Base-by-base conservation (phyloP, 2,329 filamentous ascomycete species). In the Aureobasidium subglaciale region DNA sequence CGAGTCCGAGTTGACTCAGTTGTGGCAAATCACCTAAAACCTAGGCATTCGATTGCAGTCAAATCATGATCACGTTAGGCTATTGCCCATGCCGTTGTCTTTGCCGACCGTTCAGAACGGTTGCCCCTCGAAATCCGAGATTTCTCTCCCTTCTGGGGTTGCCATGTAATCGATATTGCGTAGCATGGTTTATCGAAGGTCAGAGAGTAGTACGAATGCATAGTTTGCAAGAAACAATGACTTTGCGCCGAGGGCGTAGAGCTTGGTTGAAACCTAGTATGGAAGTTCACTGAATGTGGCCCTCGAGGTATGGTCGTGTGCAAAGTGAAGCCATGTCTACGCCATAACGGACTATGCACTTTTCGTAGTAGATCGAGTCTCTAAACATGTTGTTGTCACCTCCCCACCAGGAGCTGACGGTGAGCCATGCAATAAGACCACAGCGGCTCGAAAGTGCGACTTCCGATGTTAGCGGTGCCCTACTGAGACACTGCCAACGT, bases 21-120 rank as follows among this genome's bases (percentile, higher is more conserved):
- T 29, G 15, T 22, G 16, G 8, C 34, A 37, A 37, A 38, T 29
- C 34, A 38, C n/a, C 10, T 15, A 38, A 29, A 38, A 38, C 10
- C 46, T 29, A 22, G 46, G 30, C 46, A 50, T 18, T 27, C n/a
- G 34, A 18, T 18, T 10, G 16, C 5, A 37, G 34, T 4, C 18
- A 50, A 38, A 15, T 27, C 48, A 52, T 52, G 48, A 40, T 52
- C 34, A 52, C 48, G 48, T 52, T 52, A 25, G 13, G 35, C 48
- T 52, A 52, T 52, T 52, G 35, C 25, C 25, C 48, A 41, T 22
- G 35, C 35, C 48, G 48, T 52, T 52, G 18, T 27, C n/a, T 24
- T 40, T 52, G 48, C 48, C 48, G 48, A 15, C 48, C 48, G 48
- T 52, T 52, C 34, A 22, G 35, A 52, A 52, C 48, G 48, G 48